Conservation (phyloP, 345 rosid species). For the Lepidium africanum region DNA sequence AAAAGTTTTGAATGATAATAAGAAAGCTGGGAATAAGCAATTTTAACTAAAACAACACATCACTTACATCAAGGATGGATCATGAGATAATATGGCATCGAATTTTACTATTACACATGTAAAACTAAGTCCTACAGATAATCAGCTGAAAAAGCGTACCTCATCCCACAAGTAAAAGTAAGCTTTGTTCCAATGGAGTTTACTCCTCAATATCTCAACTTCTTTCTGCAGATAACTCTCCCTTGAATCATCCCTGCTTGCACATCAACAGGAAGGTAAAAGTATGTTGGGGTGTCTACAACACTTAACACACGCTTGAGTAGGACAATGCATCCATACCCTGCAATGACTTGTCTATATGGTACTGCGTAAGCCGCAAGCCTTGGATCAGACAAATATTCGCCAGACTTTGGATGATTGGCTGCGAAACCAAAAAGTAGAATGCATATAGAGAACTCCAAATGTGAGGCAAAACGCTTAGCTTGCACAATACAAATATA, state of each 20-base stretch:
- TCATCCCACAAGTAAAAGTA: slow-evolving; percentile 98
- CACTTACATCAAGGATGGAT: not conserved
- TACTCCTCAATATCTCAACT: slow-evolving; percentile 78
- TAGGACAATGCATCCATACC: slow-evolving; percentile 42
- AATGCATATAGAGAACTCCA: slow-evolving; percentile 2
- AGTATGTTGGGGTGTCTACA: slow-evolving; percentile 28
- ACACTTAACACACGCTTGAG: slow-evolving; percentile 30
- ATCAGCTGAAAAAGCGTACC: slow-evolving; percentile 31
- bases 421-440: slow-evolving; percentile 41
- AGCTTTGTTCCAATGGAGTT: slow-evolving; percentile 93
- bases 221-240: slow-evolving; percentile 80
- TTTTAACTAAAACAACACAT: not conserved
- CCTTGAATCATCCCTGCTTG: slow-evolving; percentile 49
- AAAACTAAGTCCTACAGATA: not conserved
- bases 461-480: not conserved
- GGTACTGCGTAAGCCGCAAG: slow-evolving; percentile 96
- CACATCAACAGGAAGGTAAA: slow-evolving; percentile 28
- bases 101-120: not conserved
- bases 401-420: slow-evolving; percentile 85
- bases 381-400: slow-evolving; percentile 76
- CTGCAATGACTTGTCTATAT: slow-evolving; percentile 46
- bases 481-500: not conserved
- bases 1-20: not conserved
- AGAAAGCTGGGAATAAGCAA: not conserved
- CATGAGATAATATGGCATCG: not conserved